Base-by-base conservation (phyloP, 2,329 filamentous ascomycete genomes). In the Coleophoma crateriformis region DNA sequence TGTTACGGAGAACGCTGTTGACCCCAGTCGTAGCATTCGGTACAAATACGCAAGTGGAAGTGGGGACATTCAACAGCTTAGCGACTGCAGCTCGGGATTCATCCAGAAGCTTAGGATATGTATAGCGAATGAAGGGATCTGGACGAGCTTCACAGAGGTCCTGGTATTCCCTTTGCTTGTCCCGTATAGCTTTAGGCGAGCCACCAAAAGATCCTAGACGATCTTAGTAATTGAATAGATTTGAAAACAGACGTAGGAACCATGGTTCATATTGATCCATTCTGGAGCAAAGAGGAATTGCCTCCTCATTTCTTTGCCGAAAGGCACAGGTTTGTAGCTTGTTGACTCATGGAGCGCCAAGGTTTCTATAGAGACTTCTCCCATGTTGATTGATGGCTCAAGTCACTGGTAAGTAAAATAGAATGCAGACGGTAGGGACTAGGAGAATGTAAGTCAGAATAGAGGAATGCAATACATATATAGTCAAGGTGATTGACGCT, bases 21-120 rank as follows among this genome's bases (percentile, higher is more conserved):
- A 90, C 69, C 20, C 81, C 88, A 0, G 79, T 84, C 0, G 89
- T 95, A 12, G 90, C 89, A 64, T 96, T 96, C 50, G 79, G 72
- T 1, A 95, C 82, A 55, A 95, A 85, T 1, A 95, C 90, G 37
- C 88, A 71, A 10, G 84, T 82, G 10, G 84, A 75, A 1, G 73
- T 62, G 0, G 85, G 82, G 0, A 79, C 85, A 52, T 87, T 79
- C 52, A 96, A 71, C 19, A 89, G 61, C 20, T 71, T 64, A 1
- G 88, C 85, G 4, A 91, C 70, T 3, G 83, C 84, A 34, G 67
- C 69, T 8, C 89, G 84, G 10, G 78, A 78, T 54, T 78, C 71
- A 54, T 88, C 82, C 1, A 95, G 75, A 10, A 83, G 71, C 4
- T 68, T 60, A 0, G 83, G 77, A 54, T 82, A 83, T 3, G 79